phyloP scores from a whole-genome alignment of 2,329 filamentous ascomycete genomes.

The Cucurbitaria berberidis region DNA sequence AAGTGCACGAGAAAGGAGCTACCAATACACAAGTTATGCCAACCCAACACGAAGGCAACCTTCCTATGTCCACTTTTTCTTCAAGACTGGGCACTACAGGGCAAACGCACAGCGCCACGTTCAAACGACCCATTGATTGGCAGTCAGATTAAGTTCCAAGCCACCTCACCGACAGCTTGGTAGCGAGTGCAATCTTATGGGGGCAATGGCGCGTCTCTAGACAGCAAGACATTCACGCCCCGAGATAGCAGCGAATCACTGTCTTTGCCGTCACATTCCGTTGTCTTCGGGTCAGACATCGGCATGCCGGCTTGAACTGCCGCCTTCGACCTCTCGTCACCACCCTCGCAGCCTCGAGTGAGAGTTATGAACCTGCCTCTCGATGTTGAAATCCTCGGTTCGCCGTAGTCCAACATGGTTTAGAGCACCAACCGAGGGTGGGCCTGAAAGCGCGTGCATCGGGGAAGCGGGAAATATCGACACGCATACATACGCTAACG shows the following conservation, averaged over 20 bases:
- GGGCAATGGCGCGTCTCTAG: slow-evolving; percentile 30
- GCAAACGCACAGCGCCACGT: slow-evolving; percentile 10
- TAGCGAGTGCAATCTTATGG: slow-evolving; percentile 41
- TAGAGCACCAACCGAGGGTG: slow-evolving; percentile 23
- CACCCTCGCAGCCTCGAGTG: not conserved
- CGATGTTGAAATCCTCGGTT: slow-evolving; percentile 15
- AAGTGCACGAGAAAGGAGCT: not conserved
- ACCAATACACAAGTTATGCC: not conserved
- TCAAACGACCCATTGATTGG: slow-evolving; percentile 23
- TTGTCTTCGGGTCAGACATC: slow-evolving; percentile 1
- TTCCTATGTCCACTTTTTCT: slow-evolving; percentile 7
- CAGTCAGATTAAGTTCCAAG: slow-evolving; percentile 19
- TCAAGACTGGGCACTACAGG: slow-evolving; percentile 6
- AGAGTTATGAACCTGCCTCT: not conserved
- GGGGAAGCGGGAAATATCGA: slow-evolving; percentile 35
- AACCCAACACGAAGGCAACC: slow-evolving; percentile 1
- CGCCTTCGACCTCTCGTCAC: not conserved
- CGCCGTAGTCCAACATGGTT: slow-evolving; percentile 24
- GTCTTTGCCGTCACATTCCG: slow-evolving; percentile 2
- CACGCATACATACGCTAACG: slow-evolving; percentile 23
- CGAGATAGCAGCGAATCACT: slow-evolving; percentile 11
- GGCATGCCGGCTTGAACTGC: slow-evolving; percentile 2
- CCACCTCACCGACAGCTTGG: slow-evolving; percentile 40
- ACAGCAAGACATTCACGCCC: slow-evolving; percentile 19
- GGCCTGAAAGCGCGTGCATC: slow-evolving; percentile 25